phyloP scores from a whole-genome alignment of 345 rosid genomes.

The Gynandropsis gynandra region DNA sequence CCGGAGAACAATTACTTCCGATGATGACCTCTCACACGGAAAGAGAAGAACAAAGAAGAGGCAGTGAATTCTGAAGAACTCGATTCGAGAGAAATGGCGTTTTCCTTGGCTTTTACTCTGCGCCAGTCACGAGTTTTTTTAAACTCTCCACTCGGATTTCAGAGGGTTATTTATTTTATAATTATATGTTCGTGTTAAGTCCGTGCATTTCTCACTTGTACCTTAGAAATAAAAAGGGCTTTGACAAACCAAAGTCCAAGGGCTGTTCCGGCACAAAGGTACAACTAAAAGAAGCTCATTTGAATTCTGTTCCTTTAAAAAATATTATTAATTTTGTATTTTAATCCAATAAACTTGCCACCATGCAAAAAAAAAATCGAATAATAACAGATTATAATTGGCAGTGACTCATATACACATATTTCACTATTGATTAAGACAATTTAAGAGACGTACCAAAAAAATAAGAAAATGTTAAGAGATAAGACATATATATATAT shows the following conservation, averaged over 20 bases:
- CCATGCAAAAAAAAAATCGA: too few species aligned
- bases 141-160: slow-evolving; percentile 12
- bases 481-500: too few species aligned
- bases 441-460: too few species aligned
- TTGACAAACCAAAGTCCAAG: neutral
- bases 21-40: neutral
- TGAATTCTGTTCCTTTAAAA: too few species aligned
- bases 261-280: neutral
- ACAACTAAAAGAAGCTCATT: too few species aligned
- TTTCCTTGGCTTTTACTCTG: slow-evolving; percentile 12
- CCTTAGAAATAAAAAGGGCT: slow-evolving; percentile 10
- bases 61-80: slow-evolving; percentile 2
- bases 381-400: too few species aligned
- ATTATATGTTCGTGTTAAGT: slow-evolving; percentile 4
- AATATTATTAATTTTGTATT: too few species aligned
- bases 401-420: too few species aligned
- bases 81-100: slow-evolving; percentile 20
- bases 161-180: neutral
- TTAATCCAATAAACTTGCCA: too few species aligned
- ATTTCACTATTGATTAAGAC: too few species aligned
- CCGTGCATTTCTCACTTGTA: slow-evolving; percentile 8
- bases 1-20: slow-evolving; percentile 13
- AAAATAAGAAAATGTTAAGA: too few species aligned
- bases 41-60: slow-evolving; percentile 1
- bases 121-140: slow-evolving; percentile 14